Evolutionary conservation across 1,139 yeast genomes (phyloP).

Genomic region (Geotrichum klebahnii): DNA sequence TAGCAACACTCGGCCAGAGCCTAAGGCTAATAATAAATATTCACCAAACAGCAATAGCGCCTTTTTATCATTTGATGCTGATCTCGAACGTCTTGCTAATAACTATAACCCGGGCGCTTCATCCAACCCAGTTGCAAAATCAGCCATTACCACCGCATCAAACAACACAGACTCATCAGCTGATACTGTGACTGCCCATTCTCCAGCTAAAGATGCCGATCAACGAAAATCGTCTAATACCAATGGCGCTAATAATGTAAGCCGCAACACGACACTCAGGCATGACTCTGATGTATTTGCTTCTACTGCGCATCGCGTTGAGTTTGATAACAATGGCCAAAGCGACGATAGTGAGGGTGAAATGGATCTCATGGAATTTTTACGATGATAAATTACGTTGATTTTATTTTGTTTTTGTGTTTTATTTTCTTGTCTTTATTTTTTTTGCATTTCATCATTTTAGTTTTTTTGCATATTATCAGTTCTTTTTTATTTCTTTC

Average conservation of each 20-base stretch:
- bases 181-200: neutral
- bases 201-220: neutral
- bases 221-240: neutral
- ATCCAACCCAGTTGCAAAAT: too few relatives aligned
- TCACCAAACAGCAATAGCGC: neutral
- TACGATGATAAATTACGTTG: too few relatives aligned
- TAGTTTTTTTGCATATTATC: too few relatives aligned
- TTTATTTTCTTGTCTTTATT: too few relatives aligned
- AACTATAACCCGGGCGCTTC: too few relatives aligned
- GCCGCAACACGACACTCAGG: too few relatives aligned
- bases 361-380: conserved; percentile 26
- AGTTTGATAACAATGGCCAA: conserved; percentile 17
- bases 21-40: neutral
- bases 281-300: conserved; percentile 10
- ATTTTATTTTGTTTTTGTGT: too few relatives aligned
- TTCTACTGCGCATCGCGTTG: conserved; percentile 21
- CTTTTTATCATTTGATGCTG: conserved; percentile 12
- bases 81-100: conserved; percentile 16
- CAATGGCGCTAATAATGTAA: too few relatives aligned
- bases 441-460: too few relatives aligned
- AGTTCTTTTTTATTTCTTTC: too few relatives aligned
- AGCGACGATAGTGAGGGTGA: conserved; percentile 22
- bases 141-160: too few relatives aligned
- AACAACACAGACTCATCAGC: neutral
- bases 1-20: neutral